Evolutionary conservation across 225 moss, liverwort and hornwort species (phyloP).

Genomic region (Thuidium tamariscinum): DNA sequence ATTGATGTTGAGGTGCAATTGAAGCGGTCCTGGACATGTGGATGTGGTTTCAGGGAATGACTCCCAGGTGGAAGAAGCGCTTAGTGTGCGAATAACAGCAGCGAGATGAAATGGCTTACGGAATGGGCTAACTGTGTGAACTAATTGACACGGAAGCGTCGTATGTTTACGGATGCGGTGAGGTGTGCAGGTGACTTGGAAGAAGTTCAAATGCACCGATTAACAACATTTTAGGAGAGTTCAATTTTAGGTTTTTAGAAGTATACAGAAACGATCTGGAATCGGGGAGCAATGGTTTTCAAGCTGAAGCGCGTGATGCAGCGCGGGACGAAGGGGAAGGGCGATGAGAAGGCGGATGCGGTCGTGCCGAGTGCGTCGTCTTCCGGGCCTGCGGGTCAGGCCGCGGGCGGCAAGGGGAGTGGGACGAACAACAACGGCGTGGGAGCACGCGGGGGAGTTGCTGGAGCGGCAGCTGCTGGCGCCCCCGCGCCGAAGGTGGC

Average conservation of each 20-base stretch:
- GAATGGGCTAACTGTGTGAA: background rate
- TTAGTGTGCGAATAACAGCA: background rate
- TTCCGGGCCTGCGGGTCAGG: background rate
- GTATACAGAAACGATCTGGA: background rate
- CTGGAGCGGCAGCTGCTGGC: background rate
- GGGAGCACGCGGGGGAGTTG: background rate
- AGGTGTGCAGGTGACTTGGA: background rate
- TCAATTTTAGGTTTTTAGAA: background rate
- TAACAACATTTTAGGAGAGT: background rate
- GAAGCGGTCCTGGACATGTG: background rate
- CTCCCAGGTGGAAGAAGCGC: background rate
- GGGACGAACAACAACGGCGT: conserved; percentile 7
- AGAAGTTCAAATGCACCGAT: background rate
- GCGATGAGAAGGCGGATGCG: conserved; percentile 18
- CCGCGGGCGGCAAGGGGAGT: background rate
- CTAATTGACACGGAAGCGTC: background rate
- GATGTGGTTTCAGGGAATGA: background rate
- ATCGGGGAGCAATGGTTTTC: conserved; percentile 22
- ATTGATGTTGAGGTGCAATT: background rate
- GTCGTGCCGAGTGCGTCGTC: conserved; percentile 11
- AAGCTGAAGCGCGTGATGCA: conserved; percentile 55
- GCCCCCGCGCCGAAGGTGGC: background rate
- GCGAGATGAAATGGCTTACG: background rate
- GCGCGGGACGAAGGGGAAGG: conserved; percentile 43
- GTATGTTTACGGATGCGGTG: background rate